Base-by-base conservation (phyloP, 768 basidiomycete genomes). In the Pulveroboletus sp. region DNA sequence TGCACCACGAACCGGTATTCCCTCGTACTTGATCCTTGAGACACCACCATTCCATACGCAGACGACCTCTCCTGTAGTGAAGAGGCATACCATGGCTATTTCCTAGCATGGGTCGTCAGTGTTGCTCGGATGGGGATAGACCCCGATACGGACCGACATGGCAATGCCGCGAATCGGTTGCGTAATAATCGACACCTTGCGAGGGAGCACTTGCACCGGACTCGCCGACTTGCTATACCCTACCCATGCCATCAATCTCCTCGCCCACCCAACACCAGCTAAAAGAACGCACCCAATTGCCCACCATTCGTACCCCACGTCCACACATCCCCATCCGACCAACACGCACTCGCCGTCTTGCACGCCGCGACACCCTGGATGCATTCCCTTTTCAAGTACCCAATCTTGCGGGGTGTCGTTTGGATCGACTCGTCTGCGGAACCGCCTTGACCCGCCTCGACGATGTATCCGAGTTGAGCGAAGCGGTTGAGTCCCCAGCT, bases 241-340 rank as follows among this genome's bases (percentile, higher is more conserved):
- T 89, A 41, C 25, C 7, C 13, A 6, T 13, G 10, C 36, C 25
- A n/a, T n/a, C n/a, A n/a, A n/a, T n/a, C n/a, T n/a, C n/a, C n/a
- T n/a, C n/a, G n/a, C n/a, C n/a, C n/a, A n/a, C n/a, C 6, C 6
- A 17, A 2, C 5, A 43, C 40, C 27, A 20, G 17, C 10, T n/a
- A n/a, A n/a, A 24, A 7, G 42, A 37, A 37, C 76, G 45, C 51
- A 83, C 94, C 94, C 4, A 98, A 75, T 64, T 99, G 97, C 1
- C 97, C 97, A 35, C 76, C 78, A 66, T 97, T 97, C 21, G 86
- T 90, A 0, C 97, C 97, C 94, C 94, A 98, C 0, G 91, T 92
- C 64, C 78, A 94, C 2, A 92, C 78, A 36, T 81, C 72, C 10
- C 65, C 67, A 5, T 71, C 70, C 0, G 92, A 94, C 90, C 91